These are phyloP conservation scores for Collariella sp. DNA, from an alignment of 495 filamentous ascomycete genomes.

Conservation along the genomic window DNA sequence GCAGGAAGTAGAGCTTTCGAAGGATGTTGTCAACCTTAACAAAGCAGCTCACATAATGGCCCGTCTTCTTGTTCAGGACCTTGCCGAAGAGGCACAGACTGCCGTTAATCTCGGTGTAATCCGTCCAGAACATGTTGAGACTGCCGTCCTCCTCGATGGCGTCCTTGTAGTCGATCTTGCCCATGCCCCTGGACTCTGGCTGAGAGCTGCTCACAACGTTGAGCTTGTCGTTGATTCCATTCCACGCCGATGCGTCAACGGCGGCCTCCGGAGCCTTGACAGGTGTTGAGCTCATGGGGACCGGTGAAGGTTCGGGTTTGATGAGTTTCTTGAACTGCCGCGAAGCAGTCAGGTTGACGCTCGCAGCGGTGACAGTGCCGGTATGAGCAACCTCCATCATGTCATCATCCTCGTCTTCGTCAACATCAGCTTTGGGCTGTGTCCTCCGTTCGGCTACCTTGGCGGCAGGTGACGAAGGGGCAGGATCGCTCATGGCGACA, in stretches of 20 bases:
- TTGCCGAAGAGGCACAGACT: constrained; percentile 93
- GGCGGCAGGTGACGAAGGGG: constrained; percentile 77
- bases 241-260: constrained; percentile 83
- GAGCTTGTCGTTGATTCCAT: constrained; percentile 72
- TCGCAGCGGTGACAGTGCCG: constrained; percentile 55
- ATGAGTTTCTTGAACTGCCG: constrained; percentile 70
- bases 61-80: constrained; percentile 79
- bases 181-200: constrained; percentile 53
- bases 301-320: constrained; percentile 53
- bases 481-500: constrained; percentile 72
- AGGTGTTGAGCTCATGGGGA: constrained; percentile 70
- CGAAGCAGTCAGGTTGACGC: constrained; percentile 79
- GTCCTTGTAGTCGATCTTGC: constrained; percentile 72
- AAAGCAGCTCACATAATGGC: constrained; percentile 78
- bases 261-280: constrained; percentile 44
- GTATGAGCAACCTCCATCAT: constrained; percentile 78
- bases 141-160: constrained; percentile 86
- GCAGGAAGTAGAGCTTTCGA: constrained; percentile 87
- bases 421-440: constrained; percentile 48
- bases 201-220: constrained; percentile 65
- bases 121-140: constrained; percentile 91
- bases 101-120: constrained; percentile 90
- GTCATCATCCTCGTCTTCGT: constrained; percentile 68
- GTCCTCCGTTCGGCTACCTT: constrained; percentile 72
- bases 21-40: constrained; percentile 93